These are phyloP conservation scores for Lactarius trivialis DNA, from an alignment of 768 basidiomycete species.

Conservation along the genomic window DNA sequence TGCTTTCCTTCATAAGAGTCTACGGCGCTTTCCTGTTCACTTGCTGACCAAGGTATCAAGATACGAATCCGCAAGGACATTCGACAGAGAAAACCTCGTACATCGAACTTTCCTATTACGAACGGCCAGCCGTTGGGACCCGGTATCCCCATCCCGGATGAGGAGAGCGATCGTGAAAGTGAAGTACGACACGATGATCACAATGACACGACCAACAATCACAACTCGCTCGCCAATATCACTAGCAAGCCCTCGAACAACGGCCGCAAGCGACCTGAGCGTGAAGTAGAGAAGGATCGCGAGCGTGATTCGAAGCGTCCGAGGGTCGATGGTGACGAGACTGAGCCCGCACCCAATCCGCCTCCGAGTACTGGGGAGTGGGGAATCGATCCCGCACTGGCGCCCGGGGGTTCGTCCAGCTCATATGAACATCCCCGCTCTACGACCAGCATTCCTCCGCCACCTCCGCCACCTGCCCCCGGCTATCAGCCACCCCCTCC, in stretches of 20 bases:
- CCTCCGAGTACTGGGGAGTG: constrained; percentile 19
- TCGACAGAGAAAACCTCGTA: constrained; percentile 63
- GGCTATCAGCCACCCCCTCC: constrained; percentile 11
- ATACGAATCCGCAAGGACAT: constrained; percentile 92
- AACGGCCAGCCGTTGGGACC: constrained; percentile 12
- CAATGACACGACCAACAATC: constrained; percentile 17
- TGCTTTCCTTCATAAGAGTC: constrained; percentile 49
- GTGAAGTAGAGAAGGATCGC: constrained; percentile 22
- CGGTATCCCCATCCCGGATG: constrained; percentile 18
- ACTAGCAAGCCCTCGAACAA: constrained; percentile 9
- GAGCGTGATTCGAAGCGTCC: constrained; percentile 20
- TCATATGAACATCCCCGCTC: constrained; percentile 18
- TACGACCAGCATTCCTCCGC: constrained; percentile 18
- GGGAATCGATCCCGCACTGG: constrained; percentile 20
- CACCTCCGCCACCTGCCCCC: constrained; percentile 13
- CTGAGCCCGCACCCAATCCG: constrained; percentile 9
- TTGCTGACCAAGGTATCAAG: constrained; percentile 95
- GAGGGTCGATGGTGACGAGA: constrained; percentile 19
- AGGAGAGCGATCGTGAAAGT: constrained; percentile 21
- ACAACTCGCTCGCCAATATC: constrained; percentile 17
- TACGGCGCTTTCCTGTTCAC: constrained; percentile 78
- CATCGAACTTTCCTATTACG: constrained; percentile 16
- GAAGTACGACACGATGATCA: constrained; percentile 20
- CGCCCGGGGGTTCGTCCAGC: constrained; percentile 12
- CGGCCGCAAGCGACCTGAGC: constrained; percentile 19